phyloP scores from a whole-genome alignment of 2,329 filamentous ascomycete species.

The Aspergillus japonicus region DNA sequence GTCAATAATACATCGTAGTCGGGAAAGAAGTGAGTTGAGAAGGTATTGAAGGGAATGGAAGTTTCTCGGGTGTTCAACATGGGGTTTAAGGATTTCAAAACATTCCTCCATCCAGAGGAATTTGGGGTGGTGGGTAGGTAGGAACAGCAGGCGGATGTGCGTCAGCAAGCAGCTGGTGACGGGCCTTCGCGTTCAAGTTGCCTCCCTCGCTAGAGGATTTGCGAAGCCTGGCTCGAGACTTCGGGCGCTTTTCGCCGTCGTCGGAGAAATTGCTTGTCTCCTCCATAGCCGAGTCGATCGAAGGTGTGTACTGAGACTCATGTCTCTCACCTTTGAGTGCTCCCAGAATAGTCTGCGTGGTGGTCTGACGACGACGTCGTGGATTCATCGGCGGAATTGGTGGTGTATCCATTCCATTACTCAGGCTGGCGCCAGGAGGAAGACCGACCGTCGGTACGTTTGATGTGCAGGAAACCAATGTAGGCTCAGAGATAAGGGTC shows the following conservation, averaged over 20 bases:
- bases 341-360: slow-evolving; percentile 42
- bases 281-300: slow-evolving; percentile 27
- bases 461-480: slow-evolving; percentile 53
- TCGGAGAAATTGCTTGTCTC: slow-evolving; percentile 48
- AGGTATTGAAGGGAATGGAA: slow-evolving; percentile 3
- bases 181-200: slow-evolving; percentile 47
- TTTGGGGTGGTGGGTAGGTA: slow-evolving; percentile 30
- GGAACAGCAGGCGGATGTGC: slow-evolving; percentile 31
- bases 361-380: slow-evolving; percentile 52
- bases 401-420: slow-evolving; percentile 53
- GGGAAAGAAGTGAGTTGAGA: slow-evolving; percentile 2
- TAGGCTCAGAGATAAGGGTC: slow-evolving; percentile 61
- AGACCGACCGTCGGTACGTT: slow-evolving; percentile 59
- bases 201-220: slow-evolving; percentile 54
- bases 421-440: slow-evolving; percentile 55
- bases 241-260: slow-evolving; percentile 37
- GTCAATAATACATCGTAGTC: slow-evolving; percentile 9
- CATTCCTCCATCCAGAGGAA: slow-evolving; percentile 39
- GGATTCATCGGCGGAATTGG: slow-evolving; percentile 62
- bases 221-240: slow-evolving; percentile 43
- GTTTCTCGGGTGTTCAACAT: background rate
- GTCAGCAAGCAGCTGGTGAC: slow-evolving; percentile 39
- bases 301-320: slow-evolving; percentile 27
- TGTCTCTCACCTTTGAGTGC: slow-evolving; percentile 39
- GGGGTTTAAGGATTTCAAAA: slow-evolving; percentile 28